A percentile compares a stretch with the other conserved stretches of the same genome.
Evolutionary conservation across 306 rosid genomes (phyloP).

Genomic region (Corylus americana): DNA sequence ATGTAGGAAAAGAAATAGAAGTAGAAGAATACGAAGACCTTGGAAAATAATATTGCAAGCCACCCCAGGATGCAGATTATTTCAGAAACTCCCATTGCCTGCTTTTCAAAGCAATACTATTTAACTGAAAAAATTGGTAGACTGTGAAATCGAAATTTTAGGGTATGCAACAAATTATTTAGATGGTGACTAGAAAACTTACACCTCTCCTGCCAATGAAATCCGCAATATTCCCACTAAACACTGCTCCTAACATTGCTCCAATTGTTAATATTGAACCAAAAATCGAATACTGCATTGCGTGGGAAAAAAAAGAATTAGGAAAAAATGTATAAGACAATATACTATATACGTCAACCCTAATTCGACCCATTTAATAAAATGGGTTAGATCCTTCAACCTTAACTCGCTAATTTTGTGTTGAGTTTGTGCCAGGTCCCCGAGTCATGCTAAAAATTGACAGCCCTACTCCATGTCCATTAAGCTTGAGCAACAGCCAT

Average conservation of each 20-base stretch:
- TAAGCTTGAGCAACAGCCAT: too few relatives aligned
- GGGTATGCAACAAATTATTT: not conserved
- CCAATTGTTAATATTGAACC: conserved; percentile 43
- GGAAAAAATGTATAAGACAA: not conserved
- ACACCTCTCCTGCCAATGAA: conserved; percentile 47
- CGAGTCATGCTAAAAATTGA: too few relatives aligned
- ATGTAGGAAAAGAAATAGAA: not conserved
- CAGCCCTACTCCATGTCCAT: too few relatives aligned
- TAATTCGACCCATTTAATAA: too few relatives aligned
- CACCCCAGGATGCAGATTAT: conserved; percentile 76
- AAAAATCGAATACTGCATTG: conserved; percentile 43
- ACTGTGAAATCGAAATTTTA: not conserved
- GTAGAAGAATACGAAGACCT: conserved; percentile 37
- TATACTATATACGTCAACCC: not conserved
- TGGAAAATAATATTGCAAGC: conserved; percentile 54
- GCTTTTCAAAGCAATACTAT: conserved; percentile 17
- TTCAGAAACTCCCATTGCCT: conserved; percentile 81
- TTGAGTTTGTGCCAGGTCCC: too few relatives aligned
- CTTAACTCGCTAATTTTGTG: too few relatives aligned
- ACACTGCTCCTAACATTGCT: conserved; percentile 38
- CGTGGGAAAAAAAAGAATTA: not conserved
- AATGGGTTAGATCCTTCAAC: too few relatives aligned
- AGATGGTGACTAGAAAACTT: not conserved
- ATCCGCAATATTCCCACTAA: conserved; percentile 36
- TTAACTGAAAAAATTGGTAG: not conserved